Conservation (phyloP, 1,284 basidiomycete genomes). For the Rhodotorula sp. region DNA sequence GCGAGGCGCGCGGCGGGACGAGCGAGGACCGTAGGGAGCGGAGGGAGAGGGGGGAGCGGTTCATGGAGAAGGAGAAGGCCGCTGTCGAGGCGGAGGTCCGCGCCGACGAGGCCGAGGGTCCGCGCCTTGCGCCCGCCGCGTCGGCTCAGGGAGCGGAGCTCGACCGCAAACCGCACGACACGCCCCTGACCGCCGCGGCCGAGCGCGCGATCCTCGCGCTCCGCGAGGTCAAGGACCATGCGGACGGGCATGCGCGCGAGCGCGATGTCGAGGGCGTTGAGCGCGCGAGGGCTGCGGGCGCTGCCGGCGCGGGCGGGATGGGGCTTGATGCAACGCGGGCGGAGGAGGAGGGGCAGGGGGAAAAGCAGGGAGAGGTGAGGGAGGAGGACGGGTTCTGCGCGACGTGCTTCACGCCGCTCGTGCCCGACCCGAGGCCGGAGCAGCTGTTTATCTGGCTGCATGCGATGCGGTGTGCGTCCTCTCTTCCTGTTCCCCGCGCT, state of each 20-base stretch:
- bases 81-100: background rate
- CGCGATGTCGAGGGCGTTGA: conserved; percentile 62
- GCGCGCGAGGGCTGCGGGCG: conserved; percentile 4
- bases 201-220: conserved; percentile 80
- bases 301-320: conserved; percentile 61
- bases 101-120: background rate
- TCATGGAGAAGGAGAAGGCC: background rate
- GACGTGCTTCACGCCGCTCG: conserved; percentile 84
- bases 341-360: background rate
- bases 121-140: no score
- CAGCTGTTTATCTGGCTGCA: conserved; percentile 91
- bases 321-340: conserved; percentile 48
- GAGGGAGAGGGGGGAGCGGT: background rate
- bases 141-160: no score
- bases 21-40: conserved; percentile 5
- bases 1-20: conserved; percentile 14
- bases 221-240: conserved; percentile 86
- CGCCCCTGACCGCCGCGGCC: conserved; percentile 66
- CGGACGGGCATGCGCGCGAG: conserved; percentile 89
- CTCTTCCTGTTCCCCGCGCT: background rate
- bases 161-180: conserved; percentile 25
- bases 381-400: conserved; percentile 63
- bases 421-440: conserved; percentile 87
- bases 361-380: conserved; percentile 50
- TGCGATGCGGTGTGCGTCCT: conserved; percentile 63